Base-by-base conservation (phyloP, 495 filamentous ascomycete species). In the Penicillium soppii region DNA sequence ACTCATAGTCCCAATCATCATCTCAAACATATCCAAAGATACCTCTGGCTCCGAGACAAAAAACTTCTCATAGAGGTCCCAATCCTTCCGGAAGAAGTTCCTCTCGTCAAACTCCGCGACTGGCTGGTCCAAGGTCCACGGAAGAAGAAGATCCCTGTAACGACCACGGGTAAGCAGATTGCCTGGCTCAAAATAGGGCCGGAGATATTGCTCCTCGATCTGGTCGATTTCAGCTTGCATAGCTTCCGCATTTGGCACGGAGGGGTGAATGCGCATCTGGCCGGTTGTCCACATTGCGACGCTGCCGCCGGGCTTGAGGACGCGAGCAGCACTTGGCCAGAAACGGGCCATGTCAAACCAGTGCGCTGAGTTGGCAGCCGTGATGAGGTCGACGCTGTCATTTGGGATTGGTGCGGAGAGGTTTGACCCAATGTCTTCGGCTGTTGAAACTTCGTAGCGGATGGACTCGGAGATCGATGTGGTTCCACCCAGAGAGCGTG, bases 291-390 rank as follows among this genome's bases (percentile, higher is more conserved):
- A 87, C 2, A 85, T 25, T 0, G 77, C 79, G 4, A 85, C 76
- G 1, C 72, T 85, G 10, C 81, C 82, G 4, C 78, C 77, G 4
- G 77, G 76, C 50, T 73, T 77, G 13, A 86, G 54, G 7, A 78
- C 66, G 17, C 68, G 62, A 0, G 77, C 80, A 0, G 79, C 81
- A 1, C 58, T 56, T 0, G 37, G 23, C 75, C 79, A 86, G 63
- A 86, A 85, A 1, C 52, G 45, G 7, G 70, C 37, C 72, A 83
- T 77, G 51, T 84, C 72, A 70, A 85, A 83, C 82, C 82, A 87
- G 54, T 85, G 82, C 7, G 78, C 79, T 0, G 80, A 73, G 22
- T 67, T 80, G 0, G 75, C 77, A 5, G 71, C 72, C 1, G 68
- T 76, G 39, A 86, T 61, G 23, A 84, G 56, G 53, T 84, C 82